Base-by-base conservation (phyloP, 164 flowering plant species). In the Nelumbo lutea region DNA sequence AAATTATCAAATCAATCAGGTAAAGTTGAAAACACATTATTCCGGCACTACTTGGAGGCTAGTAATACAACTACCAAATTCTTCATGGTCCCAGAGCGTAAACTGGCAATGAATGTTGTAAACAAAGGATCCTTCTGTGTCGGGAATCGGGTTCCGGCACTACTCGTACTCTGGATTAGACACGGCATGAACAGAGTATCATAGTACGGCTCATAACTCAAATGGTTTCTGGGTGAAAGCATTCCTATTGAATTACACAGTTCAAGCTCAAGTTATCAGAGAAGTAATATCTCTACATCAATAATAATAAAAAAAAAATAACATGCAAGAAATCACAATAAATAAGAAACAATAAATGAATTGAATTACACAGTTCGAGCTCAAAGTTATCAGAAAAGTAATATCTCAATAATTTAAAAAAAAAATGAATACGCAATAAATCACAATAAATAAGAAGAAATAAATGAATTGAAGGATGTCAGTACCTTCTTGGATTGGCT, bases 401-500 rank as follows among this genome's bases (percentile, higher is more conserved):
- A 27, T 27, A 27, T 27, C 27, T 27, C 27, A 27, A 27, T 27
- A 27, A 27, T 27, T 27, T 27, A 27, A 27, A 27, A 27, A 27
- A 27, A 27, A 27, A 27, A 27, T 27, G 27, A 27, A 0, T 0
- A 27, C 27, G 27, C 27, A 27, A 27, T 27, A 27, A 27, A 27
- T 27, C 27, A 27, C 27, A 27, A 27, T 27, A 27, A 27, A 27
- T 27, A 27, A 27, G 27, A 27, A 27, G 27, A 51, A 6, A 59
- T 59, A 5, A 6, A 59, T 39, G 9, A 59, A 9, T 9, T 59
- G 7, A 9, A 13, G 6, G 6, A 7, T 42, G n/a, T 13, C 10
- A 59, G 40, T 59, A 59, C 62, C 62, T 59, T 59, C 40, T 43
- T 59, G 43, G 62, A 59, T 11, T 59, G 62, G 9, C 62, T 38